These are phyloP conservation scores for Dendrothele bispora DNA, from an alignment of 768 basidiomycete genomes.

Conservation along the genomic window DNA sequence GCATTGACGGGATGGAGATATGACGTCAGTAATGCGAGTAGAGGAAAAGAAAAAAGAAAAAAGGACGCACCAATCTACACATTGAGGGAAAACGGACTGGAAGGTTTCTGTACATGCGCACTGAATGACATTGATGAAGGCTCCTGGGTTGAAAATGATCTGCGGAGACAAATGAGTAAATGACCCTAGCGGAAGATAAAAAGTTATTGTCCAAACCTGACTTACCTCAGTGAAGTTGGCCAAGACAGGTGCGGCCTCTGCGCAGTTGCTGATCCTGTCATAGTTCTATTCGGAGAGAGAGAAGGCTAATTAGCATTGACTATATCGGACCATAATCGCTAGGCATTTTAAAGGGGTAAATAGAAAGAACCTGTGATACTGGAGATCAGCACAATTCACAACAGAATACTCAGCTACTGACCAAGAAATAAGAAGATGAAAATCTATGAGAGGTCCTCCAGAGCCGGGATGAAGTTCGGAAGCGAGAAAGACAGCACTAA, in stretches of 20 bases:
- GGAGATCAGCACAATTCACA: not conserved
- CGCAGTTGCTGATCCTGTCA: constrained; percentile 53
- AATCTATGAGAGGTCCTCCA: not conserved
- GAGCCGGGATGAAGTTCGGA: not conserved
- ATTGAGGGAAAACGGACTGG: constrained; percentile 56
- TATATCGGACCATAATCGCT: not conserved
- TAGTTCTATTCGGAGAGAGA: constrained; percentile 40
- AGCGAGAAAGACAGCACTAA: constrained; percentile 20
- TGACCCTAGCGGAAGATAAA: not conserved
- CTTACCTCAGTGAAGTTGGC: constrained; percentile 56
- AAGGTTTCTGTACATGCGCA: constrained; percentile 59
- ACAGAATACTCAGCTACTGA: constrained; percentile 3
- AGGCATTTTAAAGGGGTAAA: too few species aligned
- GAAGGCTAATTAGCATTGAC: not conserved
- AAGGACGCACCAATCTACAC: constrained; percentile 59
- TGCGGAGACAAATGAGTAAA: constrained; percentile 18
- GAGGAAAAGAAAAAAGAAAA: too few species aligned
- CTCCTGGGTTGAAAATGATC: constrained; percentile 66
- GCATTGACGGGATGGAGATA: too few species aligned
- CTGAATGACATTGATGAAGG: constrained; percentile 61
- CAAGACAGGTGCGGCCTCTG: constrained; percentile 55
- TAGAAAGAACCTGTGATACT: not conserved
- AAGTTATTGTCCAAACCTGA: too few species aligned
- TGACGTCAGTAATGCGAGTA: too few species aligned
- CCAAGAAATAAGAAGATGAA: not conserved